phyloP scores from a whole-genome alignment of 306 rosid genomes.

The Parietaria judaica region DNA sequence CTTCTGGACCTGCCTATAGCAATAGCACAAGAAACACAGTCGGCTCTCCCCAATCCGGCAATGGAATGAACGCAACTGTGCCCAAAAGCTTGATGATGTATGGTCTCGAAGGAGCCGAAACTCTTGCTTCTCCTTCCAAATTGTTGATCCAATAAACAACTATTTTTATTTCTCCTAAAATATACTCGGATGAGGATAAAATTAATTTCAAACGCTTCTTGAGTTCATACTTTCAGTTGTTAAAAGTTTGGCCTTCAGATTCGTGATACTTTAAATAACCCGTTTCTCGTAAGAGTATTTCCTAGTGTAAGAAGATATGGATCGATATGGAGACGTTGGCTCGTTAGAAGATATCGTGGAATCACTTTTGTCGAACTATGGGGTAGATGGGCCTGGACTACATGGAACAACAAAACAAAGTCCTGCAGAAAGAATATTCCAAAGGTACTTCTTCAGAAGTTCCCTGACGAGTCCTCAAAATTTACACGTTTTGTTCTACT shows the following conservation, averaged over 20 bases:
- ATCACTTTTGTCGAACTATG: constrained; percentile 81
- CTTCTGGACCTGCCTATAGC: constrained; percentile 93
- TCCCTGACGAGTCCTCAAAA: not conserved
- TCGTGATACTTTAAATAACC: no score
- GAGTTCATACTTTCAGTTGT: no score
- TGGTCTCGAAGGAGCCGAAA: constrained; percentile 68
- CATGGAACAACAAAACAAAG: constrained; percentile 25
- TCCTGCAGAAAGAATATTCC: constrained; percentile 55
- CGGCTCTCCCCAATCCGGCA: constrained; percentile 93
- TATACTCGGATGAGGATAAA: no score
- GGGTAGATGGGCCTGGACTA: constrained; percentile 12
- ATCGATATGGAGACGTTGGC: constrained; percentile 84
- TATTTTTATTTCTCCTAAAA: no score
- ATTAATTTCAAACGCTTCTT: no score
- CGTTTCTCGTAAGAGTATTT: constrained; percentile 8
- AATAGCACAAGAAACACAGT: constrained; percentile 83
- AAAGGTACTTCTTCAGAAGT: constrained; percentile 51
- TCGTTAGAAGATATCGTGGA: constrained; percentile 87
- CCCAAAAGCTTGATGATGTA: constrained; percentile 67
- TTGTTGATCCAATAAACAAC: no score
- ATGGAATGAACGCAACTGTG: constrained; percentile 59
- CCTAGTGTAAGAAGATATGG: constrained; percentile 72
- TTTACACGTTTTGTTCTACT: constrained; percentile 10
- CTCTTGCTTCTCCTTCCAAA: constrained; percentile 69
- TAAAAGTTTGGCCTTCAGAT: no score